These are phyloP conservation scores for Apodospora peruviana DNA, from an alignment of 495 filamentous ascomycete genomes.

Conservation along the genomic window DNA sequence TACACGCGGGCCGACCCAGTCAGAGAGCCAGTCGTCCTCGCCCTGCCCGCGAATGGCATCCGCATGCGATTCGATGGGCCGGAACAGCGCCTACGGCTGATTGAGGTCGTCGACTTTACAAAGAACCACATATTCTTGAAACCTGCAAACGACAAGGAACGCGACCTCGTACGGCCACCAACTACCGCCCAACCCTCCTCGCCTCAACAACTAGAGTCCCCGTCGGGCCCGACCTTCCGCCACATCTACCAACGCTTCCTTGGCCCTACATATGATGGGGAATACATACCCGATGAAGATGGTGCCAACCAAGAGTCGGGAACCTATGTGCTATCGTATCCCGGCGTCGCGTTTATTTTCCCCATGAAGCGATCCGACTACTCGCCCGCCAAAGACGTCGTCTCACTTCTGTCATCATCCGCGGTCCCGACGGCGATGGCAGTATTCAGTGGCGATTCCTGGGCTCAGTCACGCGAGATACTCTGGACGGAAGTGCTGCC, in stretches of 20 bases:
- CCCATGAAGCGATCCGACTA: constrained; percentile 71
- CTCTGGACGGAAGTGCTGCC: constrained; percentile 70
- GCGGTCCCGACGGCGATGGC: constrained; percentile 74
- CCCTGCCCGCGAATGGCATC: constrained; percentile 76
- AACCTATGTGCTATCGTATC: constrained; percentile 84
- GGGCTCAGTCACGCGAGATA: constrained; percentile 70
- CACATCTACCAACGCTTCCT: constrained; percentile 89
- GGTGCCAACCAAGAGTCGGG: constrained; percentile 24
- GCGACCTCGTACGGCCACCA: constrained; percentile 67
- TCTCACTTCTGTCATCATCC: constrained; percentile 75
- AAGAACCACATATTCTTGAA: constrained; percentile 79
- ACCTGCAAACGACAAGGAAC: constrained; percentile 63
- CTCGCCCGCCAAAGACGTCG: constrained; percentile 76
- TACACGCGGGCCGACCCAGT: constrained; percentile 70
- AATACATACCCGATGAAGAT: constrained; percentile 58
- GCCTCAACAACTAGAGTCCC: constrained; percentile 25
- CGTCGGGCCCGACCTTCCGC: constrained; percentile 72
- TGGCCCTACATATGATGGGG: constrained; percentile 86
- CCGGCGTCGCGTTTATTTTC: constrained; percentile 88
- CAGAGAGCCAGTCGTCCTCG: constrained; percentile 62
- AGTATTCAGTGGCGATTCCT: constrained; percentile 81
- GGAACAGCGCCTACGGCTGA: constrained; percentile 82
- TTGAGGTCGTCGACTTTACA: constrained; percentile 89
- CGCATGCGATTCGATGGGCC: constrained; percentile 90
- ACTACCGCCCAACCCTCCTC: constrained; percentile 37